Percentiles rank a stretch among this genome's conserved stretches.
Conservation (phyloP, 2,329 filamentous ascomycete species). For the Calonectria pteridis region DNA sequence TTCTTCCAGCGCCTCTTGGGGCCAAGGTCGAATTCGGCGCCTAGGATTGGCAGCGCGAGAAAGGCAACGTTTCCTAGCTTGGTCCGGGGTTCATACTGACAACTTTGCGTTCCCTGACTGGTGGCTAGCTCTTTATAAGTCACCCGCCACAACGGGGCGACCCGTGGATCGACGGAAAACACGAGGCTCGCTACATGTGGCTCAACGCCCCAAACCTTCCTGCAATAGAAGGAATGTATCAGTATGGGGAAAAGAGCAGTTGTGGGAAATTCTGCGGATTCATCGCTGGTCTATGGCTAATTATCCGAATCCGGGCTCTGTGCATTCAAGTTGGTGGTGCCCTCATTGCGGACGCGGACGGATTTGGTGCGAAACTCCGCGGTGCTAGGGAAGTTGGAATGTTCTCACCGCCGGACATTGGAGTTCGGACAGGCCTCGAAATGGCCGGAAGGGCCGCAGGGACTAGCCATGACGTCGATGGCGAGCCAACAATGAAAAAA, state of each 20-base stretch:
- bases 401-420: constrained; percentile 17
- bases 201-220: background rate
- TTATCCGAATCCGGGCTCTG: background rate
- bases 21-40: background rate
- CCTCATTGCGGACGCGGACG: constrained; percentile 1
- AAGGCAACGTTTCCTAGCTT: background rate
- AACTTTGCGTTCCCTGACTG: background rate
- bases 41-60: background rate
- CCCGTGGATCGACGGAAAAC: constrained; percentile 5
- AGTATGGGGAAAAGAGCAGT: background rate
- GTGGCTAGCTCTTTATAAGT: background rate
- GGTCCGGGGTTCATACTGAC: background rate
- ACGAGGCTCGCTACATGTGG: background rate
- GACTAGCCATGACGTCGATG: background rate
- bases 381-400: background rate
- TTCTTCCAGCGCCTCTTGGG: background rate
- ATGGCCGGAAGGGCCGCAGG: background rate
- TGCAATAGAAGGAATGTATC: background rate
- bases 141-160: background rate
- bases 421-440: background rate
- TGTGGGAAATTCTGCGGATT: background rate
- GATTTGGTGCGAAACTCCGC: constrained; percentile 15
- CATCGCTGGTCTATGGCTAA: background rate
- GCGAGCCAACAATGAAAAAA: background rate
- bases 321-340: background rate